These are phyloP conservation scores for Cladobotryum mycophilum DNA, from an alignment of 2,329 filamentous ascomycete genomes.

Conservation along the genomic window DNA sequence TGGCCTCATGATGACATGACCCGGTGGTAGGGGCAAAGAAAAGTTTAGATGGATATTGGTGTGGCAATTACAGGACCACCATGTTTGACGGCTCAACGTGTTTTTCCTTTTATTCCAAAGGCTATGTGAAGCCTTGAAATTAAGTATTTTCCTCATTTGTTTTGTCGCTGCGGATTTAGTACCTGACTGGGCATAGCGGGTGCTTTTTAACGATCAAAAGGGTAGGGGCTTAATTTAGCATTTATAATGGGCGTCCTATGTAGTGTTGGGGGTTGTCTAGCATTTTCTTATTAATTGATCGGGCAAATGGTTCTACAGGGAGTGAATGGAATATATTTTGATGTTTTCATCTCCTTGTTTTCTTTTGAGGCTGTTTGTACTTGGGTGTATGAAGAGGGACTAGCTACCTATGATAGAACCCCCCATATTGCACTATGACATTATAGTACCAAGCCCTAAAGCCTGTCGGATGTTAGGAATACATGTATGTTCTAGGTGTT, in stretches of 20 bases:
- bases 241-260: not conserved
- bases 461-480: too few species aligned
- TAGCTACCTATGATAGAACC: too few species aligned
- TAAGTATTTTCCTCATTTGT: not conserved
- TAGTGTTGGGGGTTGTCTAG: not conserved
- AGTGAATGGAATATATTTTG: not conserved
- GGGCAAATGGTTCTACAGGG: not conserved
- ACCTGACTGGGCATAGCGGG: slow-evolving; percentile 8
- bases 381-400: too few species aligned
- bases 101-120: too few species aligned
- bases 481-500: too few species aligned
- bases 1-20: slow-evolving; percentile 8
- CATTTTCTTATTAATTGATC: not conserved
- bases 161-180: slow-evolving; percentile 6
- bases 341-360: too few species aligned
- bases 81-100: not conserved
- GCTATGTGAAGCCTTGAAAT: not conserved
- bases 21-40: slow-evolving; percentile 4
- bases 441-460: too few species aligned
- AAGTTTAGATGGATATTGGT: slow-evolving; percentile 4
- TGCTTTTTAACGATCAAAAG: slow-evolving; percentile 2
- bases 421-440: too few species aligned
- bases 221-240: slow-evolving; percentile 1
- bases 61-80: slow-evolving; percentile 1
- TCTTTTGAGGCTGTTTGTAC: too few species aligned